Base-by-base conservation (phyloP, 2,329 filamentous ascomycete genomes). In the Cladosporium sp. region DNA sequence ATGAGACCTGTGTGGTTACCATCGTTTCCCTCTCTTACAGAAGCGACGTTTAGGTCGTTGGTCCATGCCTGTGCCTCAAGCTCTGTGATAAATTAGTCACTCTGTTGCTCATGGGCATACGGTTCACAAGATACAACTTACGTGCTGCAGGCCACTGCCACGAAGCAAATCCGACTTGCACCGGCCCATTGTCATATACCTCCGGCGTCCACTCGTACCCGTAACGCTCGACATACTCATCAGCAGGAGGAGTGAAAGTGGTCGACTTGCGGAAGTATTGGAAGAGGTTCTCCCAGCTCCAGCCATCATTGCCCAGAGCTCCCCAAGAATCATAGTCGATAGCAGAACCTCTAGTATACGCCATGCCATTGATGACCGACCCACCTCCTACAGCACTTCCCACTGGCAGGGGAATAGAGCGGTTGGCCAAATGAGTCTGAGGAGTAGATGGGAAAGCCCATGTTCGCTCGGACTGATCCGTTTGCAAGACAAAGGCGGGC, bases 261-360 rank as follows among this genome's bases (percentile, higher is more conserved):
- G 67, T 63, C 36, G 63, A 62, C 57, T 58, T 70, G 22, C 64
- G 53, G 62, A 70, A 68, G 8, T 64, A 65, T 2, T 60, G 53
- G 30, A 64, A 59, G 13, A 70, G 37, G 13, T 43, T 59, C 4
- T 63, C 60, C 60, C 66, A 68, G 52, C 67, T 70, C 68, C 77
- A 81, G n/a, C 58, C 60, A 1, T 43, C 27, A 32, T 63, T 63
- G 9, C 63, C 64, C 4, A 66, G 37, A 6, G 55, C 53, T 4
- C 56, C 64, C 69, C 68, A 73, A n/a, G 22, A 29, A 22, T 47
- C 36, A 22, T 47, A 47, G 3, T 47, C 44, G 3, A 17, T 34
- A 1, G 34, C 34, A 8, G 44, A 47, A 13, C 44, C 44, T n/a
- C 44, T n/a, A 47, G 44, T 47, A 13, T 47, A 22, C 9, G 44